Base-by-base conservation (phyloP, 371 early-diverging fungal species). In the Mortierella sp. region DNA sequence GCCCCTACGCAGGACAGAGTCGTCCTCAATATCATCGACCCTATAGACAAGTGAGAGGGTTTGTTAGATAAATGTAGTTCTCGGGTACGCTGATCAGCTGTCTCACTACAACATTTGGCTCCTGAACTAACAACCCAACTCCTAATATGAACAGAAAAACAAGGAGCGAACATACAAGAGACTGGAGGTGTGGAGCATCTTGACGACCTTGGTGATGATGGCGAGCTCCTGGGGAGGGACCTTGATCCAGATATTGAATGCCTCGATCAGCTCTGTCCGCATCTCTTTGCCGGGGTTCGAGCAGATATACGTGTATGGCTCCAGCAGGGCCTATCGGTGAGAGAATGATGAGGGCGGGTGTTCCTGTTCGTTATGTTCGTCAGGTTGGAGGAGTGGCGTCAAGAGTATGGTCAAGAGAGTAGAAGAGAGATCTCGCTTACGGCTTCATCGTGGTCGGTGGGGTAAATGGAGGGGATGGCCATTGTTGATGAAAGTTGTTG, bases 11-110 rank as follows among this genome's bases (percentile, higher is more conserved):
- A 99, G 80, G 32, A 91, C 91, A 0, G 98, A 98, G 75, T 93
- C 95, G 87, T 99, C 99, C 88, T 99, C 97, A 27, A 99, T 96
- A 82, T 99, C 99, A 86, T 99, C 99, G 56, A 99, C 94, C 44
- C 96, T 96, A 84, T 8, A 4, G 44, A 4, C 38, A 58, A 54
- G 74, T 32, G 12, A 51, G 29, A 5, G 14, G 75, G 58, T 55
- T 21, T 24, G 29, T 49, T 51, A 41, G 35, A 54, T 48, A 48
- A 41, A 27, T 48, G 48, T 1, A 14, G 24, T 3, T 11, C 46
- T 7, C 16, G n/a, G 48, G 71, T 24, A 41, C 7, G 32, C 48
- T 14, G 29, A 32, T 29, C 46, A 46, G 11, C 8, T 46, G 43
- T 71, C 48, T 71, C 11, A 68, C 24, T 5, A 38, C 1, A 68